A percentile compares a stretch with the other conserved stretches of the same genome.
Evolutionary conservation across 768 basidiomycete species (phyloP).

Genomic region (Agaricus subrufescens): DNA sequence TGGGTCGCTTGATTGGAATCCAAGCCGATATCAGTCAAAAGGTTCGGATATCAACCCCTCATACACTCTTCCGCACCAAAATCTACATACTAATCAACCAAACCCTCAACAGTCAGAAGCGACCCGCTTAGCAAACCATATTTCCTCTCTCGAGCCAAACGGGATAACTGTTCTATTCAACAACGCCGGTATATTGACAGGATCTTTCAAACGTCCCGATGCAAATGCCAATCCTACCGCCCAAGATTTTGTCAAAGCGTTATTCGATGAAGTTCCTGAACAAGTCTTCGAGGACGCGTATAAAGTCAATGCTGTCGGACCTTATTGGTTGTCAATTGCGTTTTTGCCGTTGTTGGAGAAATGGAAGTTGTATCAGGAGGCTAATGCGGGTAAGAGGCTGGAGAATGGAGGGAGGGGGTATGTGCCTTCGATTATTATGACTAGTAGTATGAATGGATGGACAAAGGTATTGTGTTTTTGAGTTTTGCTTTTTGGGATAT

Average conservation of each 20-base stretch:
- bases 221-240: slow-evolving; percentile 21
- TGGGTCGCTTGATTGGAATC: slow-evolving; percentile 35
- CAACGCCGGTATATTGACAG: slow-evolving; percentile 36
- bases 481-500: background rate
- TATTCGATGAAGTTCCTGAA: slow-evolving; percentile 33
- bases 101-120: slow-evolving; percentile 31
- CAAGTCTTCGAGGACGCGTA: slow-evolving; percentile 31
- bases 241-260: slow-evolving; percentile 30
- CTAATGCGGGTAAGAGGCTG: background rate
- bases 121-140: slow-evolving; percentile 32
- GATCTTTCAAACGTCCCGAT: slow-evolving; percentile 22
- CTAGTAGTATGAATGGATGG: slow-evolving; percentile 50
- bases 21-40: slow-evolving; percentile 37
- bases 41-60: background rate
- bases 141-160: slow-evolving; percentile 27
- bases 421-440: slow-evolving; percentile 45
- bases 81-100: too few species aligned
- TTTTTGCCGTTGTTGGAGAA: slow-evolving; percentile 48
- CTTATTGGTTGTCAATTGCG: slow-evolving; percentile 55
- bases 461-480: slow-evolving; percentile 32
- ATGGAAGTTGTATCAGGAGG: slow-evolving; percentile 27
- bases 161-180: slow-evolving; percentile 45
- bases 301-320: slow-evolving; percentile 37
- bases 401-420: slow-evolving; percentile 28
- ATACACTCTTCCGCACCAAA: slow-evolving; percentile 14